Percentiles rank a stretch among this genome's conserved stretches.
These are phyloP conservation scores for Diphasiastrum complanatum DNA, from an alignment of 83 land plant species.

Conservation along the genomic window DNA sequence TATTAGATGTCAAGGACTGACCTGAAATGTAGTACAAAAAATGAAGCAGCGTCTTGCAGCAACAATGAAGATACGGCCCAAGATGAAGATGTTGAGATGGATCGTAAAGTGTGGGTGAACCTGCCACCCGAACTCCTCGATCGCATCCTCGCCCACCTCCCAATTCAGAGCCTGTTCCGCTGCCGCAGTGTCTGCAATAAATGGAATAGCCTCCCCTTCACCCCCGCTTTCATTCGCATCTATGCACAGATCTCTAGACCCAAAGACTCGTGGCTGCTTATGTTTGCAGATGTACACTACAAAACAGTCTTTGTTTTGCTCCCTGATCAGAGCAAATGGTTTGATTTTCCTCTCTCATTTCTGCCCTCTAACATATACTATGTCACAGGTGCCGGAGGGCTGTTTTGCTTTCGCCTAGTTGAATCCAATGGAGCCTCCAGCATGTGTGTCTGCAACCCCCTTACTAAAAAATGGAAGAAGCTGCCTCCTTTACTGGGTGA, in stretches of 20 bases:
- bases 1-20: too few species aligned
- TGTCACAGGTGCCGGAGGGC: conserved; percentile 11
- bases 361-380: conserved; percentile 7
- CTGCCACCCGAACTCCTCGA: conserved; percentile 3
- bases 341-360: neutral
- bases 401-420: conserved; percentile 9
- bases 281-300: conserved; percentile 16
- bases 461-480: conserved; percentile 7
- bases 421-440: conserved; percentile 13
- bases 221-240: neutral
- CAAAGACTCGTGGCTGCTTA: conserved; percentile 13
- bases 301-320: conserved; percentile 5
- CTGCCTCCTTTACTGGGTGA: too few species aligned
- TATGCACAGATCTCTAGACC: neutral
- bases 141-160: conserved; percentile 3
- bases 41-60: too few species aligned
- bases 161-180: neutral
- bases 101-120: neutral
- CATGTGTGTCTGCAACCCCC: conserved; percentile 15
- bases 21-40: too few species aligned
- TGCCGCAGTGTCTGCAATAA: neutral
- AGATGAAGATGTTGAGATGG: too few species aligned
- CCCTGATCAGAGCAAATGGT: neutral
- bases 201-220: neutral
- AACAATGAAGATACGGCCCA: too few species aligned